phyloP scores from a whole-genome alignment of 805 yeast species.

The Wickerhamiella cacticola region DNA sequence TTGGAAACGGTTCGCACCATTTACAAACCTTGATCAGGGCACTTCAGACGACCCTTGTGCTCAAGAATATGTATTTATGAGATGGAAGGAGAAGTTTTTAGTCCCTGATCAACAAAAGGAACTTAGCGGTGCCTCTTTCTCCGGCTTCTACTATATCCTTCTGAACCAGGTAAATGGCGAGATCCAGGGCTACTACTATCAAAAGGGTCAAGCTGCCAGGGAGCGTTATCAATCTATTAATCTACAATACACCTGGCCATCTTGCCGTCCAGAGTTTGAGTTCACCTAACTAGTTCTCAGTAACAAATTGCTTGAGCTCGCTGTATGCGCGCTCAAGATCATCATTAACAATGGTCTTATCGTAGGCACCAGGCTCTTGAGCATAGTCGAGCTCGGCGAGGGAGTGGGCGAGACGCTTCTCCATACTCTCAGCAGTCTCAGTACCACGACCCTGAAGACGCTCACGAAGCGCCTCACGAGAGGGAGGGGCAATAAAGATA shows the following conservation, averaged over 20 bases:
- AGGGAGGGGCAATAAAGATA: constrained; percentile 86
- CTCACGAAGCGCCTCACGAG: constrained; percentile 58
- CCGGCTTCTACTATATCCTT: constrained; percentile 83
- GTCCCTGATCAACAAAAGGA: constrained; percentile 62
- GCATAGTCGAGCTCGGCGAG: constrained; percentile 80
- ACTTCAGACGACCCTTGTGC: constrained; percentile 18
- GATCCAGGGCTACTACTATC: constrained; percentile 66
- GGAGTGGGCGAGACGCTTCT: constrained; percentile 80
- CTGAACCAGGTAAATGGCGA: constrained; percentile 67
- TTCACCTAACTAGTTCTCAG: constrained; percentile 1
- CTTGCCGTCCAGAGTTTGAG: neutral
- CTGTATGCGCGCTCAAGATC: constrained; percentile 78
- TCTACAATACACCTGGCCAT: constrained; percentile 1
- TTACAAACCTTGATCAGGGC: constrained; percentile 18
- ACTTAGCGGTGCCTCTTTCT: constrained; percentile 68
- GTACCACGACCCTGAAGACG: constrained; percentile 89
- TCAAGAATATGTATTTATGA: constrained; percentile 45
- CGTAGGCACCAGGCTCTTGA: constrained; percentile 76
- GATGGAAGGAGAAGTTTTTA: constrained; percentile 88
- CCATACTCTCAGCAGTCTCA: constrained; percentile 74
- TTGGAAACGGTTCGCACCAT: constrained; percentile 45
- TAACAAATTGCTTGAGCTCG: constrained; percentile 65
- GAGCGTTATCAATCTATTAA: constrained; percentile 12
- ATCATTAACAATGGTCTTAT: constrained; percentile 76
- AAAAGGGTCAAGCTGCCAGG: constrained; percentile 12